Evolutionary conservation across 768 basidiomycete genomes (phyloP), one percentile per base, ranked within the genome.

Genomic region (Tricholoma sp.): DNA sequence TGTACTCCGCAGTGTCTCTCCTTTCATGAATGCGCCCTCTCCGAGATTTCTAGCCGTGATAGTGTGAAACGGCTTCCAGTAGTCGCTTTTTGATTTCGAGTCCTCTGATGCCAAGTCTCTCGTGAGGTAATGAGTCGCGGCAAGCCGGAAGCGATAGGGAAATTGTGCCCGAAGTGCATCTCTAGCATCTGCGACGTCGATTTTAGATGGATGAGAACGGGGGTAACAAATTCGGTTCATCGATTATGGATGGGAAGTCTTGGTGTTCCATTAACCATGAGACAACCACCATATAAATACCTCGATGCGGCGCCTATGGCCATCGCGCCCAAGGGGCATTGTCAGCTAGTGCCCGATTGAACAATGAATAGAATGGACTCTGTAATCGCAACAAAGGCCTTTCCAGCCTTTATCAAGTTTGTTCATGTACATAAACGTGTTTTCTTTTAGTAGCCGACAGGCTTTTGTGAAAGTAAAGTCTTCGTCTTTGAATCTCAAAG

Each of bases 151-250:
- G 10, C 15, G 47, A 32, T 7, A n/a, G 34, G 15, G 24, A 37
- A 31, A 51, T 10, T 50, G 36, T 24, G 28, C 53, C 8, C 59
- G 53, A 49, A 63, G 56, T 18, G 51, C 59, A 44, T 51, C 56
- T 44, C 52, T 56, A 32, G 66, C 59, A 54, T 65, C 57, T 29
- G 61, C 59, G 28, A 61, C 56, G 24, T 61, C 60, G 42, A 56
- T 34, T 17, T 37, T 54, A 15, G 48, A 10, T 28, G 41, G 33
- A 45, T 17, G 42, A 54, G 34, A 37, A 20, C 15, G 31, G 17
- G n/a, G 29, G 13, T 31, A 5, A 24, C 13, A 29, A 47, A 29
- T 47, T 15, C 15, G 31, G 15, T 49, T n/a, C 29, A 49, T 49
- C 13, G n/a, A 10, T 12, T n/a, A 49, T 24, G 24, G 24, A 49